Evolutionary conservation across 2,329 filamentous ascomycete genomes (phyloP), one percentile per base, ranked within the genome.

Genomic region (Zymoseptoria ardabiliae): DNA sequence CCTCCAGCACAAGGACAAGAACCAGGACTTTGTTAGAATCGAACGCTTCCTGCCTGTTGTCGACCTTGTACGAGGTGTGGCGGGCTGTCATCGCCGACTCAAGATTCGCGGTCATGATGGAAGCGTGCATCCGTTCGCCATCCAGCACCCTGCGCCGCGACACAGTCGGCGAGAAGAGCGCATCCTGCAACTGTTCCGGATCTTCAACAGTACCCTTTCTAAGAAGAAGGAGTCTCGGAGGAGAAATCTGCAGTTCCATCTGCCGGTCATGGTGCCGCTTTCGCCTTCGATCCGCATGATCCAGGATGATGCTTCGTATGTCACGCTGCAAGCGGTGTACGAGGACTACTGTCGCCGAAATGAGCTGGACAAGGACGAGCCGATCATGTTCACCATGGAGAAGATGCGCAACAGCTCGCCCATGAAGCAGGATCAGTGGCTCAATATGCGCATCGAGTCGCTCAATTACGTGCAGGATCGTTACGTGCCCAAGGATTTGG

Each of bases 61-160:
- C 20, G 93, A 99, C 68, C 82, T 97, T 56, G 90, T 99, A 50
- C 87, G 94, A 58, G 90, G 88, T 9, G 91, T 96, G 68, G 91
- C 91, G 57, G 88, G 92, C 28, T 97, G 93, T 55, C 93, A 97
- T 75, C 86, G 94, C 30, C 85, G 95, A 53, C 82, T 99, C 67
- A 96, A 91, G 78, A 97, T 99, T 72, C 89, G 95, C 65, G 95
- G 94, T 17, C 93, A 97, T 71, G 95, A 99, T 75, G 94, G 95
- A 66, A 97, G 92, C 71, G 80, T 96, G n/a, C 94, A 99, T 79
- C 84, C 91, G 7, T 99, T 97, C 76, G 92, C 92, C 2, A 91
- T 99, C 41, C 95, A 99, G 72, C 93, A 97, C 73, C 95, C 94
- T 3, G 92, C 94, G 1, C 91, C 92, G 3, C 82, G 94, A 58